Conservation (phyloP, 306 rosid genomes). For the Dryas alaskensis region DNA sequence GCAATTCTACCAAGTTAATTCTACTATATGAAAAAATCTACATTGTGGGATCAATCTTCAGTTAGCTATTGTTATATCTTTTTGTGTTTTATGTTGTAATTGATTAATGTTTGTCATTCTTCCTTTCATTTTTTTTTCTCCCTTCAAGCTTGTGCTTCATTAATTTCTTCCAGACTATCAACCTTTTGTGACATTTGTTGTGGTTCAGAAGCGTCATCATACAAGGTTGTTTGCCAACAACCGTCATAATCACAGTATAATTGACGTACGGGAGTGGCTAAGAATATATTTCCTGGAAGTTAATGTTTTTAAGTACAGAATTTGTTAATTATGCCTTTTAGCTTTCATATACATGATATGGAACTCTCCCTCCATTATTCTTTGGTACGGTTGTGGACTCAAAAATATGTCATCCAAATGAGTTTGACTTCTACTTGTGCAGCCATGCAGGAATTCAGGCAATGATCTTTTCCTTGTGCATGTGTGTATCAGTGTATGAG, state of each 20-base stretch:
- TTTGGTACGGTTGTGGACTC: conserved; percentile 93
- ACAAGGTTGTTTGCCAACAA: conserved; percentile 86
- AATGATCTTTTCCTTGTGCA: background rate
- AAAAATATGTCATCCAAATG: conserved; percentile 88
- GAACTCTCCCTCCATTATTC: background rate
- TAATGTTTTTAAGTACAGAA: background rate
- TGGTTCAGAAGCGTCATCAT: conserved; percentile 95
- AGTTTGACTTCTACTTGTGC: conserved; percentile 89
- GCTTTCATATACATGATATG: background rate
- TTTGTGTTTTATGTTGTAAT: background rate
- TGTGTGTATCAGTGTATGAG: too few relatives aligned
- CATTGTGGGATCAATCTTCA: background rate
- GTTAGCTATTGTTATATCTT: background rate
- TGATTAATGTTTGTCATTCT: background rate
- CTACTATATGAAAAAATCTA: conserved; percentile 58
- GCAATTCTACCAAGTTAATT: conserved; percentile 84
- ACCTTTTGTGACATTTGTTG: conserved; percentile 96
- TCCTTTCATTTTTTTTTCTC: too few relatives aligned
- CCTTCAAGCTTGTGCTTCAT: conserved; percentile 78
- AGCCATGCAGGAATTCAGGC: conserved; percentile 98
- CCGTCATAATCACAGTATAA: conserved; percentile 52
- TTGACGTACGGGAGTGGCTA: conserved; percentile 65
- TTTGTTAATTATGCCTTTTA: background rate
- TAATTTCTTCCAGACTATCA: conserved; percentile 78
- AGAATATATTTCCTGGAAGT: conserved; percentile 87